Conservation (phyloP, 352 stramenopile species). For the Pelagophyceae sp. region DNA sequence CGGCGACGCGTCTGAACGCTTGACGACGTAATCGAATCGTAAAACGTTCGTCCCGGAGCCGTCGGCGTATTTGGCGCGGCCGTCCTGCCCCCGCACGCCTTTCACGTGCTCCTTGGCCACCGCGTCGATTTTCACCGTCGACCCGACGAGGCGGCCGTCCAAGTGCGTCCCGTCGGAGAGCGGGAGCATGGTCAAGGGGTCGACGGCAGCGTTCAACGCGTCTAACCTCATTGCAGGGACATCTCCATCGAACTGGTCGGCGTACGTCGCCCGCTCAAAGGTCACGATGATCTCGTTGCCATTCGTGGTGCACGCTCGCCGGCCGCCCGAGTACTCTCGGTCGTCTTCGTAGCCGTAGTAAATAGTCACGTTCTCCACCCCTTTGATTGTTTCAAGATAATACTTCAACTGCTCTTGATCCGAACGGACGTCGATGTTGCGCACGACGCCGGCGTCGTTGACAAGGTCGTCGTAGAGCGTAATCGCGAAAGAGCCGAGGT, state of each 20-base stretch:
- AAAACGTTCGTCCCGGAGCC: neutral
- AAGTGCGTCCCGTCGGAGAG: neutral
- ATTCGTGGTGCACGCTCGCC: conserved; percentile 4
- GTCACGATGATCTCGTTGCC: conserved; percentile 7
- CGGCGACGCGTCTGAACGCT: neutral
- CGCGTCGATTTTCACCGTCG: neutral
- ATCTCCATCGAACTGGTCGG: conserved; percentile 17
- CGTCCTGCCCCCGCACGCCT: neutral
- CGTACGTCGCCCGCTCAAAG: neutral
- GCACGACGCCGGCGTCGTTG: neutral
- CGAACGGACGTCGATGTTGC: neutral
- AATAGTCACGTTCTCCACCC: conserved; percentile 11
- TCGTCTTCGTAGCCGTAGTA: conserved; percentile 13
- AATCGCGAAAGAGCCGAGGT: neutral
- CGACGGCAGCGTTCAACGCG: neutral
- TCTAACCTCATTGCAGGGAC: conserved; percentile 1
- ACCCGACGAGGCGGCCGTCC: neutral
- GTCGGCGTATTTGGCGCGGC: neutral
- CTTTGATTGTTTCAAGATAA: neutral
- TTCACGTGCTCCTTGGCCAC: neutral
- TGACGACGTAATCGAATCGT: neutral
- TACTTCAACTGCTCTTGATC: conserved; percentile 14
- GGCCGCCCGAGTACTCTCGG: conserved; percentile 4
- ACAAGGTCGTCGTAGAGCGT: neutral
- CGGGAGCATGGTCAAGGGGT: neutral